A percentile compares a stretch with the other conserved stretches of the same genome.
These are phyloP conservation scores for Esteya vermicola DNA, from an alignment of 2,329 filamentous ascomycete species.

Conservation along the genomic window DNA sequence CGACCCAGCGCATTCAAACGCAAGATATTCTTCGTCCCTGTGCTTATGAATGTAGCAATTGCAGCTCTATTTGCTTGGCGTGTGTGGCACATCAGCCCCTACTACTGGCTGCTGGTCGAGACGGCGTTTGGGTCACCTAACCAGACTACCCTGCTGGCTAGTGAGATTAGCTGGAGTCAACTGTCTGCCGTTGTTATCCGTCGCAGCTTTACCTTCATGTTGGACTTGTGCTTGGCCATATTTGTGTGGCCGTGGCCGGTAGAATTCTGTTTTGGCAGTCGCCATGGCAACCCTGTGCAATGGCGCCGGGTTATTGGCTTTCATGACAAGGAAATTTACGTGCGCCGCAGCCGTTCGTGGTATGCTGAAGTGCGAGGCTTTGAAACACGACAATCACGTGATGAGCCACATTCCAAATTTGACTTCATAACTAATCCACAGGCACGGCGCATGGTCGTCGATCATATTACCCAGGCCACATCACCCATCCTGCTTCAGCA, in stretches of 20 bases:
- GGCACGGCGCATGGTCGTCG: slow-evolving; percentile 43
- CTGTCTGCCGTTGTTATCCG: slow-evolving; percentile 41
- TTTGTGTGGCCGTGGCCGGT: slow-evolving; percentile 62
- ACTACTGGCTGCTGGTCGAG: slow-evolving; percentile 55
- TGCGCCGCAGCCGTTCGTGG: slow-evolving; percentile 65
- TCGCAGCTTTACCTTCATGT: slow-evolving; percentile 50
- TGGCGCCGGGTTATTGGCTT: slow-evolving; percentile 73
- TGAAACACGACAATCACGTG: too few relatives aligned
- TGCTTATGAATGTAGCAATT: slow-evolving; percentile 61
- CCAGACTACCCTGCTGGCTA: slow-evolving; percentile 48
- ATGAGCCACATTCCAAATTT: slow-evolving; percentile 21
- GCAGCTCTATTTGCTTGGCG: slow-evolving; percentile 51
- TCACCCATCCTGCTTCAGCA: slow-evolving; percentile 49
- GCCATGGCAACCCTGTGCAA: slow-evolving; percentile 43
- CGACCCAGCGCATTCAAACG: slow-evolving; percentile 59
- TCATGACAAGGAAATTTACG: slow-evolving; percentile 63
- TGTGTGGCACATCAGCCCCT: slow-evolving; percentile 52
- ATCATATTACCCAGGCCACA: slow-evolving; percentile 53
- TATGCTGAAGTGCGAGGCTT: slow-evolving; percentile 19
- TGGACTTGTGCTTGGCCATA: slow-evolving; percentile 58
- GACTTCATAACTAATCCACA: slow-evolving; percentile 35
- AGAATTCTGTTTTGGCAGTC: slow-evolving; percentile 51
- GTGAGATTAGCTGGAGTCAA: slow-evolving; percentile 38
- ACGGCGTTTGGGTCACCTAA: slow-evolving; percentile 53
- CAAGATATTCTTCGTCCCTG: slow-evolving; percentile 69